Conservation (phyloP, 495 filamentous ascomycete species). For the Daldinia vernicosa region DNA sequence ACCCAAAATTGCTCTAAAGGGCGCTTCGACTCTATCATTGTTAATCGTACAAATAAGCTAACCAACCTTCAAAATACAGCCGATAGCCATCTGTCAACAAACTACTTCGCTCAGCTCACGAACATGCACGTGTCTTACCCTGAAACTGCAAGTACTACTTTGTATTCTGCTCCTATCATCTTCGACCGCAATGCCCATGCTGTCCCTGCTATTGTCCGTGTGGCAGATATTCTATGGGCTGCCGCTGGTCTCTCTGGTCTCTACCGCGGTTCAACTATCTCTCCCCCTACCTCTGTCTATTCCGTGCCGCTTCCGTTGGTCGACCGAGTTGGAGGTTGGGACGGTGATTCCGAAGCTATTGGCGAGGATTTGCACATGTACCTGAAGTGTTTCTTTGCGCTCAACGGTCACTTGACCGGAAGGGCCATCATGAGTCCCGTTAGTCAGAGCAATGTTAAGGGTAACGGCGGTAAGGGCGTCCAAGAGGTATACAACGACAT, state of each 20-base stretch:
- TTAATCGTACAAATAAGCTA: slow-evolving; percentile 32
- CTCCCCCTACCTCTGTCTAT: slow-evolving; percentile 75
- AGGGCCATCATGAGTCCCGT: slow-evolving; percentile 67
- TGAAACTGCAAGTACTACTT: slow-evolving; percentile 63
- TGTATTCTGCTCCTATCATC: slow-evolving; percentile 75
- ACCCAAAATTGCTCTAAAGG: not conserved
- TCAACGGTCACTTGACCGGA: slow-evolving; percentile 67
- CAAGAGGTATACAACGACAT: slow-evolving; percentile 62
- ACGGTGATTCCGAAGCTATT: slow-evolving; percentile 71
- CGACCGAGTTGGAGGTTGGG: slow-evolving; percentile 72
- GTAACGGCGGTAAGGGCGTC: slow-evolving; percentile 59
- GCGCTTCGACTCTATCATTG: not conserved
- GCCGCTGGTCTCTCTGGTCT: slow-evolving; percentile 72
- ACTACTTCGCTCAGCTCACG: slow-evolving; percentile 70
- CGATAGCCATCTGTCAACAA: slow-evolving; percentile 71
- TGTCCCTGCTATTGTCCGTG: slow-evolving; percentile 70
- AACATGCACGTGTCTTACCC: slow-evolving; percentile 64
- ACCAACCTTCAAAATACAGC: slow-evolving; percentile 55
- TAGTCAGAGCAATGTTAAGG: slow-evolving; percentile 73
- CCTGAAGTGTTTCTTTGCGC: slow-evolving; percentile 76
- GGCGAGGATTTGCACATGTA: slow-evolving; percentile 81
- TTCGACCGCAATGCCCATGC: slow-evolving; percentile 76
- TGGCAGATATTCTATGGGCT: slow-evolving; percentile 73
- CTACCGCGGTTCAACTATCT: slow-evolving; percentile 65
- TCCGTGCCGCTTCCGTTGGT: slow-evolving; percentile 69